These are phyloP conservation scores for Bothriochloa decipiens DNA, from an alignment of 176 grass and related monocot genomes.

Conservation along the genomic window DNA sequence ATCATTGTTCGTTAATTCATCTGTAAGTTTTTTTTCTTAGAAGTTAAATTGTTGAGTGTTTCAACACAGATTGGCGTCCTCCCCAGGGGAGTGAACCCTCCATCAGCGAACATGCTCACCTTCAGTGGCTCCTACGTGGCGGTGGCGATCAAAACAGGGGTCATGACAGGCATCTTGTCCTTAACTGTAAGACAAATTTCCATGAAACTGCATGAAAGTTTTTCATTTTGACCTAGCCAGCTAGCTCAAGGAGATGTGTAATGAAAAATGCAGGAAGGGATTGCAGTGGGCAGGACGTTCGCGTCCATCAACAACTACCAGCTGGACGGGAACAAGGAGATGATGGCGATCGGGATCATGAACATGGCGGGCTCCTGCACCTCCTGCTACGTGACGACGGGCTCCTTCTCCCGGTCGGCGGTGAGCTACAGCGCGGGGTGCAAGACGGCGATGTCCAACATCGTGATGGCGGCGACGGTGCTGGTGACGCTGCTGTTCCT, in stretches of 20 bases:
- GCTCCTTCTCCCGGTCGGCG: conserved; percentile 92
- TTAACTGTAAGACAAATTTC: conserved; percentile 67
- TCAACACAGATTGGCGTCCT: conserved; percentile 76
- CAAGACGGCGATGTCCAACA: conserved; percentile 88
- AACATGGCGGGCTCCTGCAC: conserved; percentile 96
- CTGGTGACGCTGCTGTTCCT: conserved; percentile 94
- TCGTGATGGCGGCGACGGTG: conserved; percentile 89
- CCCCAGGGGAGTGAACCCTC: conserved; percentile 83
- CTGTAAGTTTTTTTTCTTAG: neutral
- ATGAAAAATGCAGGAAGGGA: conserved; percentile 67
- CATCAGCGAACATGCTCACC: conserved; percentile 84
- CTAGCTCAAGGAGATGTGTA: too few relatives aligned
- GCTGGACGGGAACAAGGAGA: conserved; percentile 99
- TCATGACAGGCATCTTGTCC: conserved; percentile 88
- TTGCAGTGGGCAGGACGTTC: conserved; percentile 91
- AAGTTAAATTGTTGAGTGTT: neutral
- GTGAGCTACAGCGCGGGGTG: conserved; percentile 97
- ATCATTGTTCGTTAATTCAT: neutral
- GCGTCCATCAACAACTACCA: conserved; percentile 99
- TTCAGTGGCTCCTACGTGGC: conserved; percentile 81
- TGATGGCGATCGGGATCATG: conserved; percentile 98
- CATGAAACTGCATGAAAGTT: neutral
- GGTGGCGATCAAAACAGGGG: conserved; percentile 91
- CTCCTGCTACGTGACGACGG: conserved; percentile 96
- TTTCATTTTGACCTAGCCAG: neutral